Conservation (phyloP, 2,329 filamentous ascomycete genomes). For the Rhynchosporium secalis region DNA sequence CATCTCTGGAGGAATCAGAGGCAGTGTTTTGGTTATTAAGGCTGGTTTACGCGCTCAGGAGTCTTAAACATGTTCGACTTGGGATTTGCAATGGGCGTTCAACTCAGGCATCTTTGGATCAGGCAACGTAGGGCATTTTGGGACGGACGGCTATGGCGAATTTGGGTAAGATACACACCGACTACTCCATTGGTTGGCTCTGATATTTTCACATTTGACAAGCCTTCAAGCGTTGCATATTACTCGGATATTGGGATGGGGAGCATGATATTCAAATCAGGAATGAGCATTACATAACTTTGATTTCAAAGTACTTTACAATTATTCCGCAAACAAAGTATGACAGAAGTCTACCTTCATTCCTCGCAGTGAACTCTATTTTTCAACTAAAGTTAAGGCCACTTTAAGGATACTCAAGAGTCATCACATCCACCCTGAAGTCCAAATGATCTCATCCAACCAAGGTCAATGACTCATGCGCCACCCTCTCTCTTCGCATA, state of each 20-base stretch:
- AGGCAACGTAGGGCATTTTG: not conserved
- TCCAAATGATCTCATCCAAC: not conserved
- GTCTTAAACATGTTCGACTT: not conserved
- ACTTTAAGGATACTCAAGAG: not conserved
- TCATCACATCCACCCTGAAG: not conserved
- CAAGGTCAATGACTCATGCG: slow-evolving; percentile 41
- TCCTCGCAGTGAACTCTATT: no score
- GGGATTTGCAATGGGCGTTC: not conserved
- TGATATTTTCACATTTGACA: not conserved
- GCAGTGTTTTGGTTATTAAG: slow-evolving; percentile 71
- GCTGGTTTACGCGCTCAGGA: slow-evolving; percentile 43
- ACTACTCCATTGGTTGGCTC: not conserved
- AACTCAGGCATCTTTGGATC: not conserved
- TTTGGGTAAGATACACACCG: not conserved
- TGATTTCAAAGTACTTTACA: not conserved
- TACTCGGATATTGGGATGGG: not conserved
- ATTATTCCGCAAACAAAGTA: not conserved
- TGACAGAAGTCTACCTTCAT: slow-evolving; percentile 6
- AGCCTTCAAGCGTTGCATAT: slow-evolving; percentile 3
- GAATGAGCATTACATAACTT: not conserved
- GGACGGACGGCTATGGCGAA: not conserved
- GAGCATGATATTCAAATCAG: not conserved
- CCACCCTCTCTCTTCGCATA: slow-evolving; percentile 62
- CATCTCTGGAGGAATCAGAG: slow-evolving; percentile 58
- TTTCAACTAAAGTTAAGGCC: no score